Conservation (phyloP, 2,329 filamentous ascomycete genomes). For the Nigrospora sphaerica region DNA sequence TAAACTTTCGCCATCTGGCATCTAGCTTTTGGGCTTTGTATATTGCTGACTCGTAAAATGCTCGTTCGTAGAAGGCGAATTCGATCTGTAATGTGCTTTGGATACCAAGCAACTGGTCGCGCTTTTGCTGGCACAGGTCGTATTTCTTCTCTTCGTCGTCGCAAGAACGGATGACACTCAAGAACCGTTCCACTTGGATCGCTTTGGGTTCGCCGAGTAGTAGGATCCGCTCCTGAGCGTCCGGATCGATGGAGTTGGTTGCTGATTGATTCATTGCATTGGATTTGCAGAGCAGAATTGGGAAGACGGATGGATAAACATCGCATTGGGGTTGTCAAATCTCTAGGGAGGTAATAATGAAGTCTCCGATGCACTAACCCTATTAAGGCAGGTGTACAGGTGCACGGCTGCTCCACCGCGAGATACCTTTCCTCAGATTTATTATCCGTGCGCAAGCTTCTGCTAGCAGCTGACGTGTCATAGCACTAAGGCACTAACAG, state of each 20-base stretch:
- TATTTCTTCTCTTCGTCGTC: background rate
- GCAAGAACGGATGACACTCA: background rate
- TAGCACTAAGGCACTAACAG: too few species aligned
- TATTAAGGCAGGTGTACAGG: background rate
- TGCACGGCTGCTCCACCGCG: background rate
- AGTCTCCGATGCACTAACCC: background rate
- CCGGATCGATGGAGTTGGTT: background rate
- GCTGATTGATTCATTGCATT: background rate
- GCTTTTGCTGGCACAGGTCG: background rate
- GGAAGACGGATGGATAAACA: background rate
- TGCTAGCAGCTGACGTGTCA: too few species aligned
- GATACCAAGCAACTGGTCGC: background rate
- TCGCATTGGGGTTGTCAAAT: background rate
- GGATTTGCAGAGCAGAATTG: background rate
- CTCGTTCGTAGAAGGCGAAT: background rate
- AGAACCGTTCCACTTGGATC: background rate
- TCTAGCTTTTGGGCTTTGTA: background rate
- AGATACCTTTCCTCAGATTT: too few species aligned
- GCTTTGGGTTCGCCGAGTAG: background rate
- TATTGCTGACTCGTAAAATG: background rate
- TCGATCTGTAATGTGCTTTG: background rate
- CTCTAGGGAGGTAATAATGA: background rate
- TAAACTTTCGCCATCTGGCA: constrained; percentile 1
- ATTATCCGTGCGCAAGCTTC: too few species aligned
- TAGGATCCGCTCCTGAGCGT: background rate